These are phyloP conservation scores for Coleophoma cylindrospora DNA, from an alignment of 2,329 filamentous ascomycete species.

Conservation along the genomic window DNA sequence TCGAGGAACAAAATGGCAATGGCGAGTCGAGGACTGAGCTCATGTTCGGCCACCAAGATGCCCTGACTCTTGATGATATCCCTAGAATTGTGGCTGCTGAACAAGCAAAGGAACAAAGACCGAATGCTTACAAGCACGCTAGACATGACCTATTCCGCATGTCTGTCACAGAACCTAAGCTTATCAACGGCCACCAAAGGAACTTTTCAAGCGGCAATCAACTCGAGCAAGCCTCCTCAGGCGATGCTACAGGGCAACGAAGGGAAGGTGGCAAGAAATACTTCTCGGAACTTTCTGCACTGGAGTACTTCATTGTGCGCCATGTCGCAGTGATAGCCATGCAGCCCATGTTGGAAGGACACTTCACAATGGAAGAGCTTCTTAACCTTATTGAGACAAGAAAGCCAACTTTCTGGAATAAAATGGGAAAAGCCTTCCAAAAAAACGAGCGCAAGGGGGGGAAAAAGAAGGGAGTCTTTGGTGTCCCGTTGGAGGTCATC, in stretches of 20 bases:
- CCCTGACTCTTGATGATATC: conserved; percentile 92
- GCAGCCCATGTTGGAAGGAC: conserved; percentile 82
- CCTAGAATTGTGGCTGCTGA: conserved; percentile 93
- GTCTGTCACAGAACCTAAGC: conserved; percentile 53
- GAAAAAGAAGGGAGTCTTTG: conserved; percentile 94
- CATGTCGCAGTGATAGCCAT: conserved; percentile 93
- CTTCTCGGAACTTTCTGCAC: conserved; percentile 89
- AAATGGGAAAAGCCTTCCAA: conserved; percentile 94
- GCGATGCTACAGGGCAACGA: conserved; percentile 46
- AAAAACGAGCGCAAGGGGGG: conserved; percentile 70
- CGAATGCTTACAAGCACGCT: conserved; percentile 72
- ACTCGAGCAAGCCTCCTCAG: conserved; percentile 35
- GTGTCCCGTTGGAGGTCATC: conserved; percentile 80
- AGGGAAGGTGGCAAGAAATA: conserved; percentile 61
- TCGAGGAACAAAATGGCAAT: conserved; percentile 70
- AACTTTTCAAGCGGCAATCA: conserved; percentile 55
- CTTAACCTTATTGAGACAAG: conserved; percentile 88
- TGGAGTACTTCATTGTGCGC: conserved; percentile 96
- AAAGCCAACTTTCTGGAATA: conserved; percentile 96
- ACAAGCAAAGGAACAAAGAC: conserved; percentile 85
- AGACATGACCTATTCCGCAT: conserved; percentile 62
- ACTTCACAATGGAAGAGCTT: conserved; percentile 92
- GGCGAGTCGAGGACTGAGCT: conserved; percentile 69
- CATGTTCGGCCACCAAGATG: conserved; percentile 86
- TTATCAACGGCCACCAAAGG: conserved; percentile 66